Conservation (phyloP, 805 yeast genomes). For the Wickerhamiella allomyrinae region DNA sequence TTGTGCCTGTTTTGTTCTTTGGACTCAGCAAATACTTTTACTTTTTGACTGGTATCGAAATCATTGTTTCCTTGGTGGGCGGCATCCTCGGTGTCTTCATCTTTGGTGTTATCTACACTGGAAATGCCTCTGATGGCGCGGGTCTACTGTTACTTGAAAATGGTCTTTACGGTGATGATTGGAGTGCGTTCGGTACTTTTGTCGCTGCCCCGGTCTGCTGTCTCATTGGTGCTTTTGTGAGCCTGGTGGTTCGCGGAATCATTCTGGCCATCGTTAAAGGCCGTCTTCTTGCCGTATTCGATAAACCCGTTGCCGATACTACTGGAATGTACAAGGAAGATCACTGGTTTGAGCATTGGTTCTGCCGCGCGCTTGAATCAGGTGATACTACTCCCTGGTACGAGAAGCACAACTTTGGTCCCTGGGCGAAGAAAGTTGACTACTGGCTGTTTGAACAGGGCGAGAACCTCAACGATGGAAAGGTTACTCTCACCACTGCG, state of each 20-base stretch:
- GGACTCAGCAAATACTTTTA: constrained; percentile 58
- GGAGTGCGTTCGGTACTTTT: constrained; percentile 94
- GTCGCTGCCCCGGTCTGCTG: constrained; percentile 83
- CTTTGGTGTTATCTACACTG: constrained; percentile 69
- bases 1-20: constrained; percentile 69
- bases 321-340: constrained; percentile 11
- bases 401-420: constrained; percentile 7
- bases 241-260: constrained; percentile 28
- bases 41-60: constrained; percentile 65
- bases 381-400: constrained; percentile 13
- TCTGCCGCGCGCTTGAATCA: constrained; percentile 4
- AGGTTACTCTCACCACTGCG: not conserved
- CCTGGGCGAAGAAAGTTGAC: constrained; percentile 10
- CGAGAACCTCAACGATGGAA: not conserved
- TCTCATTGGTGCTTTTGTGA: constrained; percentile 38
- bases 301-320: constrained; percentile 7
- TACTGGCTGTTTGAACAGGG: constrained; percentile 13
- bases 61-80: constrained; percentile 71
- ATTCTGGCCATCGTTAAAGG: constrained; percentile 7
- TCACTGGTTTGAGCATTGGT: not conserved
- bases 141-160: constrained; percentile 43
- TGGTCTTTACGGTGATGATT: constrained; percentile 69
- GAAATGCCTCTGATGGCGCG: constrained; percentile 64
- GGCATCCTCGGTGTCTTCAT: constrained; percentile 68
- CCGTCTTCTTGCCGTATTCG: constrained; percentile 14